phyloP scores from a whole-genome alignment of 495 filamentous ascomycete species.

The Amniculicola lignicola region DNA sequence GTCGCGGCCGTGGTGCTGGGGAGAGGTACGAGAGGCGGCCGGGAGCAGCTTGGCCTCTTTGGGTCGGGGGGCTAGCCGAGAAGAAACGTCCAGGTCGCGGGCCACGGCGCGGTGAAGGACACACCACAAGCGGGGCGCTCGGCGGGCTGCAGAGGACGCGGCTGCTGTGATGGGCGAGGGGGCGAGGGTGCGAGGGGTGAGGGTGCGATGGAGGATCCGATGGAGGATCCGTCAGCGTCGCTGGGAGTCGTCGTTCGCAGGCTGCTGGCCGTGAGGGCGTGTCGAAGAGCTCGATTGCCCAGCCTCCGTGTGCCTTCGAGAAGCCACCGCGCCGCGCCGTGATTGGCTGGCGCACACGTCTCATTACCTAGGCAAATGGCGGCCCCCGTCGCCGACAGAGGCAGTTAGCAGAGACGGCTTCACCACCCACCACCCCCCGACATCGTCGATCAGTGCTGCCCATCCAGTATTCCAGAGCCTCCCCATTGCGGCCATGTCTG shows the following conservation, averaged over 20 bases:
- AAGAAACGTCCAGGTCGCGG: slow-evolving; percentile 12
- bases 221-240: neutral
- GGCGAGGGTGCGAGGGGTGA: neutral
- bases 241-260: neutral
- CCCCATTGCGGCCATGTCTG: neutral
- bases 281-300: no score
- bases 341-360: no score
- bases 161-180: slow-evolving; percentile 28
- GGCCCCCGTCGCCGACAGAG: no score
- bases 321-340: no score
- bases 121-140: slow-evolving; percentile 26
- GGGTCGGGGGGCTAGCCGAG: slow-evolving; percentile 17
- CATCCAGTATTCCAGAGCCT: no score
- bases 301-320: neutral
- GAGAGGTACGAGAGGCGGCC: slow-evolving; percentile 24
- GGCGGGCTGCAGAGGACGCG: slow-evolving; percentile 31
- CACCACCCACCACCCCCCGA: no score
- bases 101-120: slow-evolving; percentile 29
- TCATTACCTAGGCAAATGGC: neutral
- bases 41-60: slow-evolving; percentile 14
- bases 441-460: no score
- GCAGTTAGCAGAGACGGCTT: no score
- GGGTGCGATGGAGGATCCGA: neutral
- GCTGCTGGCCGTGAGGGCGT: neutral
- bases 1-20: slow-evolving; percentile 15